These are phyloP conservation scores for Corrigiola litoralis DNA, from an alignment of 179 eudicot species.

Conservation along the genomic window DNA sequence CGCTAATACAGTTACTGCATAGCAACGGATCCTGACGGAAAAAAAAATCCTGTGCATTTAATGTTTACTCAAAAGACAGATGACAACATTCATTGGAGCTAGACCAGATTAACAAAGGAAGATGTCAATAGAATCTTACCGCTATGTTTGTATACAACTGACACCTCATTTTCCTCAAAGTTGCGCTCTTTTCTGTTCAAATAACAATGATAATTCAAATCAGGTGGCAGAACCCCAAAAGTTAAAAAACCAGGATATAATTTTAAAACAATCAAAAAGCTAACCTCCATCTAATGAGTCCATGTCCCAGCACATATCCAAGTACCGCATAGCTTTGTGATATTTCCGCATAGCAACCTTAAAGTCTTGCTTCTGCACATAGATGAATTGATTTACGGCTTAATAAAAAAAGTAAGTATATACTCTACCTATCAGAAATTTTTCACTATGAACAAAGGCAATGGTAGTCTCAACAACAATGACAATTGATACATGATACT, in stretches of 20 bases:
- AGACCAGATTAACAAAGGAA: background rate
- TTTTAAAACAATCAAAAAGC: slow-evolving; percentile 3
- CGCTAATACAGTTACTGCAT: too few relatives aligned
- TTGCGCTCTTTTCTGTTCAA: slow-evolving; percentile 31
- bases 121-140: slow-evolving; percentile 22
- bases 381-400: background rate
- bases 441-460: too few relatives aligned
- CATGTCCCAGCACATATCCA: slow-evolving; percentile 65
- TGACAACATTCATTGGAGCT: background rate
- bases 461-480: too few relatives aligned
- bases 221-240: background rate
- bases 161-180: slow-evolving; percentile 43
- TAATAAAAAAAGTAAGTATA: background rate
- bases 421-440: too few relatives aligned
- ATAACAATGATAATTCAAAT: slow-evolving; percentile 2
- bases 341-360: slow-evolving; percentile 39
- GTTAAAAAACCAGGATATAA: background rate
- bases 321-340: slow-evolving; percentile 47
- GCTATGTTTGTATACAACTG: slow-evolving; percentile 43
- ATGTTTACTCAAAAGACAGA: background rate
- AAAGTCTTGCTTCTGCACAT: slow-evolving; percentile 36
- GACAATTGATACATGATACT: too few relatives aligned
- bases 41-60: too few relatives aligned
- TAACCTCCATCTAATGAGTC: slow-evolving; percentile 44
- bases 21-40: too few relatives aligned